Conservation (phyloP, 2,329 filamentous ascomycete genomes). For the Fusarium chaquense region DNA sequence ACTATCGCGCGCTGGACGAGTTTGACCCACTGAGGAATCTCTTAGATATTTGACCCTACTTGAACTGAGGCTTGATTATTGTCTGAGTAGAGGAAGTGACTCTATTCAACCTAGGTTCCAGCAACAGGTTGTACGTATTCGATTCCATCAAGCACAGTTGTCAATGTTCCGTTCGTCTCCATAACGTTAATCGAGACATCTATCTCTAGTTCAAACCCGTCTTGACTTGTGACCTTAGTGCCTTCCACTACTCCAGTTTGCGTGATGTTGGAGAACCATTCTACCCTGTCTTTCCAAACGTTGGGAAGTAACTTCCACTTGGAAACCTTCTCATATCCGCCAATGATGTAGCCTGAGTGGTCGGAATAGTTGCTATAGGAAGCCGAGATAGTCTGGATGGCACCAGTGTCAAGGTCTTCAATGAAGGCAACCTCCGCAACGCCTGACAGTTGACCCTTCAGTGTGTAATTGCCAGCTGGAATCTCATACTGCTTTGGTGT, state of each 20-base stretch:
- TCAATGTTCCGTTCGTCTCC: constrained; percentile 9
- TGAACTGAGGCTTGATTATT: not conserved
- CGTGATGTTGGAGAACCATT: constrained; percentile 56
- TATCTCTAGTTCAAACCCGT: constrained; percentile 23
- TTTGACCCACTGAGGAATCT: constrained; percentile 2
- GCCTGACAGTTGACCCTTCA: not conserved
- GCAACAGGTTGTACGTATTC: not conserved
- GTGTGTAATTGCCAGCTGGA: not conserved
- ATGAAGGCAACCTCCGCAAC: constrained; percentile 1
- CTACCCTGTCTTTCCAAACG: constrained; percentile 43
- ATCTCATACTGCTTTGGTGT: not conserved
- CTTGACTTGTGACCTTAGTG: constrained; percentile 53
- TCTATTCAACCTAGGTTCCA: not conserved
- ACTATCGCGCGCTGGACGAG: not conserved
- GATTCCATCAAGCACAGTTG: not conserved
- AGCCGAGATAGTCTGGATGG: not conserved
- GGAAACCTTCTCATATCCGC: constrained; percentile 31
- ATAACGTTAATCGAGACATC: constrained; percentile 14
- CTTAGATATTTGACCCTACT: not conserved
- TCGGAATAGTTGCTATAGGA: constrained; percentile 2
- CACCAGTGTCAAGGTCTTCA: not conserved
- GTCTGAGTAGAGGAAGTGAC: not conserved
- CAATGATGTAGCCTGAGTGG: not conserved
- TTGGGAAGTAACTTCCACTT: constrained; percentile 8
- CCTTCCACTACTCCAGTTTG: constrained; percentile 49